Percentiles rank a stretch among this genome's conserved stretches.
Evolutionary conservation across 176 grass and related monocot genomes (phyloP).

Genomic region (Alloteropsis semialata): DNA sequence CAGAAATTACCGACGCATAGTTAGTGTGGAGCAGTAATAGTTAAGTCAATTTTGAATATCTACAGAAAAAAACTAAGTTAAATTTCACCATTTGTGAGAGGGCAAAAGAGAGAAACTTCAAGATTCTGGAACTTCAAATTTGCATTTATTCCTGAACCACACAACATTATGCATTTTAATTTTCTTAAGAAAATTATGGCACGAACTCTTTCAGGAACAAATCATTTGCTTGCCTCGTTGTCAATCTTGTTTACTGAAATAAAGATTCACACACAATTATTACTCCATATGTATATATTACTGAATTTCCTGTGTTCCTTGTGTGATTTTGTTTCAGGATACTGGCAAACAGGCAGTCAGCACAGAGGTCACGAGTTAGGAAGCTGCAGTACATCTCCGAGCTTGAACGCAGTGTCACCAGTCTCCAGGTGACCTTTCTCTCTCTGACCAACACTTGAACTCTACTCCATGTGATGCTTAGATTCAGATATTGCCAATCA

Average conservation of each 20-base stretch:
- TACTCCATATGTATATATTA: background rate
- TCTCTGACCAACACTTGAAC: background rate
- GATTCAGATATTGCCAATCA: background rate
- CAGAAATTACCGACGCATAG: background rate
- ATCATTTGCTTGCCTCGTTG: background rate
- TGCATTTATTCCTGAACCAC: background rate
- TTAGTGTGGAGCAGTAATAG: background rate
- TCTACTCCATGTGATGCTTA: background rate
- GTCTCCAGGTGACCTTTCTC: constrained; percentile 65
- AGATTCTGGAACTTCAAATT: background rate
- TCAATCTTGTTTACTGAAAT: background rate
- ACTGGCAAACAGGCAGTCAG: constrained; percentile 95
- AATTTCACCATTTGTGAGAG: background rate
- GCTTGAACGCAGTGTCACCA: constrained; percentile 88
- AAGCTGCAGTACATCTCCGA: constrained; percentile 98
- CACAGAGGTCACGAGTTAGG: constrained; percentile 89
- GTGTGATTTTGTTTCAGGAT: constrained; percentile 48
- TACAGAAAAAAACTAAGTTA: too few species aligned
- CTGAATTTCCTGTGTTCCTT: background rate
- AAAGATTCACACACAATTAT: background rate
- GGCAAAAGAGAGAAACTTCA: background rate
- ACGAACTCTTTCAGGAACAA: background rate
- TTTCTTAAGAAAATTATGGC: too few species aligned
- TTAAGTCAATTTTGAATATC: background rate
- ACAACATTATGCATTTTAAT: background rate